Evolutionary conservation across 1,139 yeast genomes (phyloP), one percentile per base, ranked within the genome.

Genomic region (Saccharomyces hybrid): DNA sequence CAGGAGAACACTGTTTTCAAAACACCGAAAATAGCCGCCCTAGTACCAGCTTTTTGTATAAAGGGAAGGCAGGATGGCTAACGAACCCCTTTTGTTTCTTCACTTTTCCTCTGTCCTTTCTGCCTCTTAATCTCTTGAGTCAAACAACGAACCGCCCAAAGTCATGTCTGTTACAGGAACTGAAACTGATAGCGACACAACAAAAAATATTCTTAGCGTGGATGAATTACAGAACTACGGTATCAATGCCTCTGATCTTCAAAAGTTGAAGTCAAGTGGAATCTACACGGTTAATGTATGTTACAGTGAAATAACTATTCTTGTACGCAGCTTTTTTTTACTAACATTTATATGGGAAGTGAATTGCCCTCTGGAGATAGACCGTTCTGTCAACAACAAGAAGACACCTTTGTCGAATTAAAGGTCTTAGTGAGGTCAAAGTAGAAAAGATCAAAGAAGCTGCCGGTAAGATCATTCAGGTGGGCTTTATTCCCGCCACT

Each of bases 361-460:
- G 34, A 31, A 31, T 31, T 31, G 34, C 14, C 34, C 34, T 31
- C 34, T 31, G 34, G 34, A 31, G 34, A 31, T 31, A 31, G 34
- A 73, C 82, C 2, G 81, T 78, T 1, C 68, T 79, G 19, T 78
- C 84, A 11, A 78, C 79, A 0, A 81, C 85, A 1, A 73, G 82
- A 58, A 70, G 84, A 55, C 79, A 79, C 55, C 58, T 80, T 55
- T 68, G 77, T 46, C 80, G 80, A 63, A 78, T 80, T 50, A 79
- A 78, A 60, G 84, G 84, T 0, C 65, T 81, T 46, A 78, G 83
- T 61, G 86, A 79, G 58, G 76, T 77, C 14, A 82, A 82, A 61
- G 84, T 81, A 11, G 85, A 81, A 48, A 82, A 81, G 64, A 79
- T 82, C 55, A 82, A 82, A 62, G 86, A 82, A 57, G 84, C 84